Evolutionary conservation across 2,329 filamentous ascomycete genomes (phyloP), one percentile per base, ranked within the genome.

Genomic region (Colletotrichum sublineola): DNA sequence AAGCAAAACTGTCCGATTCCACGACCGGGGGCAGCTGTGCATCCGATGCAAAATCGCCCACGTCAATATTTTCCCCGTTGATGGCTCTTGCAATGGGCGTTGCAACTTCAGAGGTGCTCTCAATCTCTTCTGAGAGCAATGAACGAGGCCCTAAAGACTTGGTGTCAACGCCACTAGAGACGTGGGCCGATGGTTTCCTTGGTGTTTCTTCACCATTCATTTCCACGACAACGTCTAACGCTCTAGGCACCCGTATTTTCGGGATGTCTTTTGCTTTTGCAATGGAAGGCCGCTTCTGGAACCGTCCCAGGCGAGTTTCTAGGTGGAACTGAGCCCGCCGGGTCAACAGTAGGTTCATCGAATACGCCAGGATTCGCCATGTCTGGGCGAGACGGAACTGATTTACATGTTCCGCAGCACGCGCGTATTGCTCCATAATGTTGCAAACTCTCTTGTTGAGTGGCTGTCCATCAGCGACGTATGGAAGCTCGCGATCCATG

Each of bases 321-420:
- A 89, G 82, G 75, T 92, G 90, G 72, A 88, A 89, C 55, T 88
- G 85, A 1, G 87, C 89, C 38, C 90, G 84, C 40, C 86, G 84
- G 20, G 81, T 82, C 1, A 92, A 82, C 1, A 92, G 81, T 15
- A 90, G 79, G 29, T 83, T 81, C 75, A 90, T 86, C 12, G 86
- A 87, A 76, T 88, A 91, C 0, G 86, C 86, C 29, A 92, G 77
- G 15, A 91, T 84, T 40, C 89, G 86, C 90, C 90, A 92, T 1
- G 89, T 90, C 77, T 92, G 90, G 6, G 90, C 88, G 0, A 92
- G 82, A 1, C 90, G 85, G 76, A 88, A 92, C 60, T 89, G 83
- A 42, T 85, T 86, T 29, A 87, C 86, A 3, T 81, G 82, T 74
- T 91, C 89, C 2, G 90, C 88, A n/a, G 87, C 86, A 33, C 80